Conservation (phyloP, 768 basidiomycete genomes). For the Rhodocollybia butyracea region DNA sequence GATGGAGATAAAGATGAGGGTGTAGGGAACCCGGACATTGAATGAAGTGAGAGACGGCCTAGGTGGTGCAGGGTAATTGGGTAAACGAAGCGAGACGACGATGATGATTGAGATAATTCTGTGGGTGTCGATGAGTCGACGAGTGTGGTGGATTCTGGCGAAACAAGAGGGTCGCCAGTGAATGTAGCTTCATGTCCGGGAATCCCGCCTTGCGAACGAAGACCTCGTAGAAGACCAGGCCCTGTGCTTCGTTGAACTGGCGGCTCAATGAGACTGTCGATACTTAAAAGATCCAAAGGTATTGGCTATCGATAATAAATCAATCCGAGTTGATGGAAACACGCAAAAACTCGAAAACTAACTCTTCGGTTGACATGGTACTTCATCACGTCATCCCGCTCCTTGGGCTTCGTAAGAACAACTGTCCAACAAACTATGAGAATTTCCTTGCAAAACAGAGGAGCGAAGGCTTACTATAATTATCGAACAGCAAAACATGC, state of each 20-base stretch:
- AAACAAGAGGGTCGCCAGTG: background rate
- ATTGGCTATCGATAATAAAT: constrained; percentile 61
- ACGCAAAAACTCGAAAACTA: constrained; percentile 22
- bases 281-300: constrained; percentile 83
- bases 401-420: constrained; percentile 84
- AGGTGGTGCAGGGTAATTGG: constrained; percentile 90
- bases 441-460: background rate
- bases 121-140: constrained; percentile 10
- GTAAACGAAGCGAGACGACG: constrained; percentile 65
- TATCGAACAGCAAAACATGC: constrained; percentile 89
- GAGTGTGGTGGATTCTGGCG: background rate
- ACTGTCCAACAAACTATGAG: constrained; percentile 41
- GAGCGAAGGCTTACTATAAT: constrained; percentile 64
- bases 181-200: background rate
- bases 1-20: constrained; percentile 38
- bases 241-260: constrained; percentile 61
- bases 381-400: constrained; percentile 69
- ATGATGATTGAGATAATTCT: constrained; percentile 30
- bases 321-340: background rate
- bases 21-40: background rate
- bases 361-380: constrained; percentile 83
- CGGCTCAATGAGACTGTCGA: constrained; percentile 79
- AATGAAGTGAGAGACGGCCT: constrained; percentile 45
- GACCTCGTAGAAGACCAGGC: constrained; percentile 66
- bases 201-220: constrained; percentile 27